Conservation (phyloP, 352 stramenopile species). For the Phytophthora colocasiae region DNA sequence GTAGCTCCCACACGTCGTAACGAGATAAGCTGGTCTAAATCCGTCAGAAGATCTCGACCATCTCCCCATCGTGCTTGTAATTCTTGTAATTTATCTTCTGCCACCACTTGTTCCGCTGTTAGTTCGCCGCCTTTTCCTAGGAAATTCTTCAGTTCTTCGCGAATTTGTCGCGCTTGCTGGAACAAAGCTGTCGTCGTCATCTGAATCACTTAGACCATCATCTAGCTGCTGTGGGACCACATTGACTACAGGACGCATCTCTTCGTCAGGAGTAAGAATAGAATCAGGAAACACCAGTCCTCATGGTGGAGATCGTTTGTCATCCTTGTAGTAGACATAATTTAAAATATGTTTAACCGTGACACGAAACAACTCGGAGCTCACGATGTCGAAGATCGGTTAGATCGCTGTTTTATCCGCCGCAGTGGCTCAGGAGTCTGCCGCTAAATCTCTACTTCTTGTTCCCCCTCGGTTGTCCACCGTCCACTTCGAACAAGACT, state of each 20-base stretch:
- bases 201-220: conserved; percentile 6
- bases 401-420: not conserved
- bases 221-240: not conserved
- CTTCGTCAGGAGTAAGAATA: not conserved
- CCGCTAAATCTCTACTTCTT: not conserved
- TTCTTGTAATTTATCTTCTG: too few relatives aligned
- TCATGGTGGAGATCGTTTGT: not conserved
- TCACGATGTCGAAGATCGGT: not conserved
- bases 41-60: too few relatives aligned
- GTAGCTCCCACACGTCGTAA: too few relatives aligned
- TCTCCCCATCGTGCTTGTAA: too few relatives aligned
- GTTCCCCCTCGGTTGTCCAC: not conserved
- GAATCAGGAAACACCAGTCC: not conserved
- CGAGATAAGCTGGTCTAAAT: not conserved
- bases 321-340: conserved; percentile 7
- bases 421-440: not conserved
- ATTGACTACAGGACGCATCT: not conserved
- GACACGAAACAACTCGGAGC: not conserved
- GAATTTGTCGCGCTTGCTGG: not conserved
- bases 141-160: too few relatives aligned
- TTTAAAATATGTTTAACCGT: not conserved
- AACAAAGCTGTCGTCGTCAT: not conserved
- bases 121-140: too few relatives aligned
- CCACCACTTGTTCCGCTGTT: too few relatives aligned
- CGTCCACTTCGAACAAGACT: conserved; percentile 3